Conservation (phyloP, 2,329 filamentous ascomycete genomes). For the Phoma herbarum region DNA sequence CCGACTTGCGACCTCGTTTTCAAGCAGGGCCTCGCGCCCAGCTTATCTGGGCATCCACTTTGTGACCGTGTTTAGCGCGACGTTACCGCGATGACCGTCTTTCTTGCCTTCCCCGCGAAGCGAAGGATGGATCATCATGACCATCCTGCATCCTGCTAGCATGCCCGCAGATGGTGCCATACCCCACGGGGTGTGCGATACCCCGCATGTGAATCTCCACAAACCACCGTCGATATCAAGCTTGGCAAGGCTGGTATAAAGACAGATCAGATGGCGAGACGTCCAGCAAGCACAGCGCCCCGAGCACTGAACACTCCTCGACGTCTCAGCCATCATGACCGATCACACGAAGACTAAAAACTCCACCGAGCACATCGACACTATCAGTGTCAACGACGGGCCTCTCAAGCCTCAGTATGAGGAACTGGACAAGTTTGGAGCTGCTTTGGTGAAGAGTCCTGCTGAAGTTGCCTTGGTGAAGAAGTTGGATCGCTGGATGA, state of each 20-base stretch:
- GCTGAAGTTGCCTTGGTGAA: slow-evolving; percentile 35
- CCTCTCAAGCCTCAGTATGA: slow-evolving; percentile 24
- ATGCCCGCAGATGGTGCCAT: slow-evolving; percentile 3
- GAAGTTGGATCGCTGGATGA: slow-evolving; percentile 39
- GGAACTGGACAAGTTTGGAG: slow-evolving; percentile 38
- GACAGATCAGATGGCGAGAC: background rate
- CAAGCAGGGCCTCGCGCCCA: background rate
- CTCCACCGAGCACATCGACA: slow-evolving; percentile 26
- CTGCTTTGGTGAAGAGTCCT: slow-evolving; percentile 29
- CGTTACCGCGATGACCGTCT: slow-evolving; percentile 1
- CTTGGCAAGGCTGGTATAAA: slow-evolving; percentile 22
- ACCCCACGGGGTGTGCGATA: slow-evolving; percentile 18
- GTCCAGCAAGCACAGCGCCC: background rate
- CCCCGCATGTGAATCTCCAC: slow-evolving; percentile 17
- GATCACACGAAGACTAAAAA: slow-evolving; percentile 14
- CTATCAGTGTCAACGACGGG: slow-evolving; percentile 22
- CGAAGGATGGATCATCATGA: slow-evolving; percentile 16
- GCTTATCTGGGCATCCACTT: slow-evolving; percentile 3
- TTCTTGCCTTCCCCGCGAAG: slow-evolving; percentile 6
- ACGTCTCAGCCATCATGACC: slow-evolving; percentile 12
- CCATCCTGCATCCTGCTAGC: slow-evolving; percentile 17
- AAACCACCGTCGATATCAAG: slow-evolving; percentile 5
- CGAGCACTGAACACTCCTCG: background rate
- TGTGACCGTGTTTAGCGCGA: background rate
- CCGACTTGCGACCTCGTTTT: background rate